Conservation (phyloP, 768 basidiomycete species). For the Suillus paluster region DNA sequence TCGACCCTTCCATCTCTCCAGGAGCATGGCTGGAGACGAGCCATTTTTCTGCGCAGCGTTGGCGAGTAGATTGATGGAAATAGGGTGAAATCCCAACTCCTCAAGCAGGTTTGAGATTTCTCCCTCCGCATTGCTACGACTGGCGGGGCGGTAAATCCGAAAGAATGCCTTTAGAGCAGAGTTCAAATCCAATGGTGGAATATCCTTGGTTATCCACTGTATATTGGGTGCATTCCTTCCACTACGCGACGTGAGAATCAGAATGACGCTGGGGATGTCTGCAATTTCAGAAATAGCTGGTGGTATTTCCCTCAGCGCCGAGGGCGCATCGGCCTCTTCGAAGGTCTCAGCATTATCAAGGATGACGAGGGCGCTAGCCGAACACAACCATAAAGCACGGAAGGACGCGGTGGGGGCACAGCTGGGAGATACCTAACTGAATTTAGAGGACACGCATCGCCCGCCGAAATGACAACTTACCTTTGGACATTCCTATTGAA, state of each 20-base stretch:
- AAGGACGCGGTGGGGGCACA: background rate
- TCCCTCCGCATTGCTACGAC: background rate
- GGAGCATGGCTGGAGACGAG: background rate
- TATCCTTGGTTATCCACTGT: background rate
- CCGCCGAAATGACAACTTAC: too few species aligned
- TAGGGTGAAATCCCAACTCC: background rate
- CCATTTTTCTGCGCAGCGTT: conserved; percentile 1
- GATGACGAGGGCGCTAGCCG: background rate
- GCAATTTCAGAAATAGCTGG: background rate
- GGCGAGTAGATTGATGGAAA: conserved; percentile 2
- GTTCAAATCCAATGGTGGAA: background rate
- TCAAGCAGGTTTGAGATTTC: background rate
- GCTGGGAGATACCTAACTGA: background rate
- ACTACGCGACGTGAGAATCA: conserved; percentile 2
- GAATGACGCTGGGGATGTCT: background rate
- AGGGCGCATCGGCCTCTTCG: background rate
- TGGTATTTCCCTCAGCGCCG: background rate
- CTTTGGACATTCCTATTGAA: too few species aligned
- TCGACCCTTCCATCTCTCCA: background rate
- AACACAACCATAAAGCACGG: background rate
- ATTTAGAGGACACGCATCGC: background rate
- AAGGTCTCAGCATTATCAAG: conserved; percentile 5
- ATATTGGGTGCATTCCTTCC: background rate
- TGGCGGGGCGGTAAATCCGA: background rate
- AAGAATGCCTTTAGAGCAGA: background rate